A percentile compares a stretch with the other conserved stretches of the same genome.
These are phyloP conservation scores for Suillus plorans DNA, from an alignment of 768 basidiomycete species.

Conservation along the genomic window DNA sequence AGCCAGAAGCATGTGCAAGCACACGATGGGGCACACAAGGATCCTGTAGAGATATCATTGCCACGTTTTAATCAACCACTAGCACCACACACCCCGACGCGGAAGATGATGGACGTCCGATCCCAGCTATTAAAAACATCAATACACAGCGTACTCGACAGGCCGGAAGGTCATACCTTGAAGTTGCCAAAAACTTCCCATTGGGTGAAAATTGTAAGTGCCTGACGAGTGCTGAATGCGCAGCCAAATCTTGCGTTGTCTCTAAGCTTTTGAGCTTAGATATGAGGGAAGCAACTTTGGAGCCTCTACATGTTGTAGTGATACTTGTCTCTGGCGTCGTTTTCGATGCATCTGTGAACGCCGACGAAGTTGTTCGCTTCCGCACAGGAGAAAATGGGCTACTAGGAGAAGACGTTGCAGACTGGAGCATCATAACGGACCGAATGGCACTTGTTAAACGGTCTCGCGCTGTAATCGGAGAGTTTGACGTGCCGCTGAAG, in stretches of 20 bases:
- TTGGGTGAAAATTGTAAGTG: constrained; percentile 78
- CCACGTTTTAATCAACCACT: neutral
- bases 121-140: constrained; percentile 53
- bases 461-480: constrained; percentile 9
- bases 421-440: constrained; percentile 37
- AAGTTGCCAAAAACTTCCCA: constrained; percentile 72
- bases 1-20: constrained; percentile 67
- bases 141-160: neutral
- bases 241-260: constrained; percentile 58
- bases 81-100: constrained; percentile 49
- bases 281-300: constrained; percentile 55
- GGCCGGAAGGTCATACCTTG: constrained; percentile 44
- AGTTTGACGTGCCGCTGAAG: neutral
- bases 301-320: constrained; percentile 39
- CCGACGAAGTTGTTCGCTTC: constrained; percentile 38
- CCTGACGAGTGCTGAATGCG: constrained; percentile 66
- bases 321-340: neutral
- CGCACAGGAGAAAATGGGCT: constrained; percentile 23
- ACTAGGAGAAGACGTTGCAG: constrained; percentile 15
- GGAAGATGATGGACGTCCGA: constrained; percentile 65
- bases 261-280: constrained; percentile 55
- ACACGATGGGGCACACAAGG: constrained; percentile 59
- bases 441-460: constrained; percentile 38
- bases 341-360: constrained; percentile 12
- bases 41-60: constrained; percentile 37